A percentile compares a stretch with the other conserved stretches of the same genome.
Conservation (phyloP, 257 asterid genomes). For the Coffea eugenioides region DNA sequence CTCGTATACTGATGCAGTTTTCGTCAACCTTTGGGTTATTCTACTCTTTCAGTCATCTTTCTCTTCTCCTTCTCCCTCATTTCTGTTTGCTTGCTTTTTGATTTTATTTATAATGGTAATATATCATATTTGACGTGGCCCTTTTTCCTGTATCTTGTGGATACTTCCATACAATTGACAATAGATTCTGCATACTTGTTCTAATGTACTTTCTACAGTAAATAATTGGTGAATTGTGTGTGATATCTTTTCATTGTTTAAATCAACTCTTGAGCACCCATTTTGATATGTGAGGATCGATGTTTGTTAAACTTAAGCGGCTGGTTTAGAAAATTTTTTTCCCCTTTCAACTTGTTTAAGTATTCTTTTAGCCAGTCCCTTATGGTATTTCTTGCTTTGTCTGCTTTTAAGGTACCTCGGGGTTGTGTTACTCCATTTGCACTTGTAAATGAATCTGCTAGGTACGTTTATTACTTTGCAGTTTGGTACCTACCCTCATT, state of each 20-base stretch:
- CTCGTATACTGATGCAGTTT: not conserved
- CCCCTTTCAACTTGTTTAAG: not conserved
- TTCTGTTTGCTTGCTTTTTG: not conserved
- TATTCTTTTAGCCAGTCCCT: constrained; percentile 12
- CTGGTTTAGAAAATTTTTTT: not conserved
- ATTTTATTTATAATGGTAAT: not conserved
- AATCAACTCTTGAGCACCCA: not conserved
- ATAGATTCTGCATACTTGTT: too few relatives aligned
- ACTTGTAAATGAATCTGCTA: constrained; percentile 79
- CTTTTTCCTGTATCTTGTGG: not conserved
- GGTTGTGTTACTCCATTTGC: constrained; percentile 97
- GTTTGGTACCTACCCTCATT: not conserved
- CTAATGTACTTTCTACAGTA: not conserved
- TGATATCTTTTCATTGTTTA: not conserved
- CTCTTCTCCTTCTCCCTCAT: not conserved
- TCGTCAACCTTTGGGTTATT: not conserved
- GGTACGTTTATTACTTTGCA: constrained; percentile 39
- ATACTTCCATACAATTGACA: not conserved
- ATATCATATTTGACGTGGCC: not conserved
- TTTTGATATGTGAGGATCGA: not conserved
- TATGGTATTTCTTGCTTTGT: constrained; percentile 9
- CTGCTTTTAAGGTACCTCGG: constrained; percentile 65
- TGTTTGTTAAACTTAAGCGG: not conserved
- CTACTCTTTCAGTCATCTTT: not conserved
- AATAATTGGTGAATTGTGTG: not conserved